Evolutionary conservation across 2,329 filamentous ascomycete species (phyloP), one percentile per base, ranked within the genome.

Genomic region (Ophiostoma montium): DNA sequence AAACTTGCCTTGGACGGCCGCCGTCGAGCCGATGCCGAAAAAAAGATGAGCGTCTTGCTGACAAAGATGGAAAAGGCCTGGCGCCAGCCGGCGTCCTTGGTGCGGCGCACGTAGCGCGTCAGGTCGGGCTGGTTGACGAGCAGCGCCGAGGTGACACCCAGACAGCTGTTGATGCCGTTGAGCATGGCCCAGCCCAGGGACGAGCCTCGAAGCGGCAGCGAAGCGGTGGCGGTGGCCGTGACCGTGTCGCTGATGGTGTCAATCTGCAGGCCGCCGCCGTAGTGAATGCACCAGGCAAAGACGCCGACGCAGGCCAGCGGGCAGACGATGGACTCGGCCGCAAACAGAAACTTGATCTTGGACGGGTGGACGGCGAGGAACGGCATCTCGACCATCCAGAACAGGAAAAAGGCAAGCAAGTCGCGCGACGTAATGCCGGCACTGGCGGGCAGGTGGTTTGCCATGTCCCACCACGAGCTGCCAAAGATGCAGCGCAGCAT

Each of bases 301-400:
- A 50, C 48, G 41, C 46, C 45, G 15, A 52, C 42, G 12, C 41
- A 51, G 13, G 49, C 51, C 6, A 56, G 60, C 59, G 67, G 65
- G 53, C 63, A 65, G 52, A 63, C 66, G 21, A 68, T 55, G 15
- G 56, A 56, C 31, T 56, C 49, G 12, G 49, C 49, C 0, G 53
- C 55, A 18, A 57, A 52, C 5, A 66, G 60, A 8, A 63, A 60
- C 3, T 63, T 61, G 7, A 66, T 51, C 32, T 64, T 63, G 49
- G 68, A 66, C 9, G 69, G 68, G 12, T 67, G 61, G 52, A 70
- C 62, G 38, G 64, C 60, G n/a, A 62, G 63, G 54, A 71, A 67
- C 3, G 67, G 60, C 33, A 66, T 49, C 50, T 65, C 62, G 35
- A 64, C 49, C 31, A 62, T 53, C 63, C 63, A 66, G 47, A 60